Percentiles rank a stretch among this genome's conserved stretches.
These are phyloP conservation scores for Talaromyces sp. DNA, from an alignment of 2,329 filamentous ascomycete genomes.

Conservation along the genomic window DNA sequence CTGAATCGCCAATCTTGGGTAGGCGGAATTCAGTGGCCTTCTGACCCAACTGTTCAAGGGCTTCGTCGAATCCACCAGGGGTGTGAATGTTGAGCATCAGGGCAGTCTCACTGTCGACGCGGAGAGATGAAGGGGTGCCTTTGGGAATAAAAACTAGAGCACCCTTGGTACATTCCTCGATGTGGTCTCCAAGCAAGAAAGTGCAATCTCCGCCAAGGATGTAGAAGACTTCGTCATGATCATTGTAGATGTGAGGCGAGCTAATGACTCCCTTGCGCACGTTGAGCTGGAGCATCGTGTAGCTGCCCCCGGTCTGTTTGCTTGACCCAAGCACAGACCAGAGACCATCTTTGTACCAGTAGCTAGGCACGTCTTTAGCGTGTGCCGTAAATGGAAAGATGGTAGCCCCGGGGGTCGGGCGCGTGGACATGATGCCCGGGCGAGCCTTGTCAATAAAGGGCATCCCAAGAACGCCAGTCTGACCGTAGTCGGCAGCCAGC, in stretches of 20 bases:
- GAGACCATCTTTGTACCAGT: neutral
- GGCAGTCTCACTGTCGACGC: neutral
- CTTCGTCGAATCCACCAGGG: neutral
- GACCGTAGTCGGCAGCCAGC: neutral
- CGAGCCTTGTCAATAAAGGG: neutral
- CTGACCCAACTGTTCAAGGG: neutral
- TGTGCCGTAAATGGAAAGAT: neutral
- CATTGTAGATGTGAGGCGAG: neutral
- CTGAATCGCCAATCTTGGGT: neutral
- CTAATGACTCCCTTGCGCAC: neutral
- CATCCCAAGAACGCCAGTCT: neutral
- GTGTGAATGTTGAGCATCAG: neutral
- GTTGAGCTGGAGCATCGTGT: neutral
- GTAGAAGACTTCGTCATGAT: neutral
- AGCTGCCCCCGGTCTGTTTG: neutral
- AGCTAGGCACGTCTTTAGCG: neutral
- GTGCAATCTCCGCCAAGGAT: neutral
- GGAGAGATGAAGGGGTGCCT: neutral
- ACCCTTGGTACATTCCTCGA: neutral
- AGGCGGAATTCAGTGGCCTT: neutral
- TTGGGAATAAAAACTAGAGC: neutral
- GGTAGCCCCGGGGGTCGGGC: neutral
- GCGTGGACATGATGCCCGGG: neutral
- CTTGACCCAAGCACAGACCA: neutral
- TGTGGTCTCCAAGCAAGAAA: neutral